A percentile compares a stretch with the other conserved stretches of the same genome.
phyloP scores from a whole-genome alignment of 2,329 filamentous ascomycete species.

The Colletotrichum tropicale region DNA sequence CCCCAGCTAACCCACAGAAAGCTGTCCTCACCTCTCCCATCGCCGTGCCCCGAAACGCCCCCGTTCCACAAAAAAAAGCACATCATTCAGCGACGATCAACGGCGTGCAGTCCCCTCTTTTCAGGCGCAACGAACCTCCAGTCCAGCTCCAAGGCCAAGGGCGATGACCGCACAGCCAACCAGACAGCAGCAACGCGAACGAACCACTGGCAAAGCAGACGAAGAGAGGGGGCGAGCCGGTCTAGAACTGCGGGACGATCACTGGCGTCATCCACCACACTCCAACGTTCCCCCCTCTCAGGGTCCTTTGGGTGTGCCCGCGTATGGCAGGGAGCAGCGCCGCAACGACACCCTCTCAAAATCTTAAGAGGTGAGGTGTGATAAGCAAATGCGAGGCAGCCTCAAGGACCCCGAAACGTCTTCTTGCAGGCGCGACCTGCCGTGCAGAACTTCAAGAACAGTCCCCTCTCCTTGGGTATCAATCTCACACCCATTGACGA shows the following conservation, averaged over 20 bases:
- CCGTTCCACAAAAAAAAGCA: background rate
- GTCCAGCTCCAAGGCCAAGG: background rate
- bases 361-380: background rate
- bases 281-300: background rate
- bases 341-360: background rate
- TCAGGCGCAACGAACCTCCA: background rate
- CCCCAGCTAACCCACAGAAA: background rate
- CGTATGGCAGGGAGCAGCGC: background rate
- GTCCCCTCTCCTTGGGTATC: background rate
- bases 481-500: background rate
- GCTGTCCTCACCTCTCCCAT: background rate
- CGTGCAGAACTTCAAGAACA: background rate
- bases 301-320: background rate
- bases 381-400: background rate
- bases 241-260: slow-evolving; percentile 9
- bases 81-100: background rate
- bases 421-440: background rate
- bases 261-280: slow-evolving; percentile 6
- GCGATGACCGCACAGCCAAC: background rate
- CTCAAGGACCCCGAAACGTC: slow-evolving; percentile 5
- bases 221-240: background rate
- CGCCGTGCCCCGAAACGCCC: background rate
- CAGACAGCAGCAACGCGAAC: background rate
- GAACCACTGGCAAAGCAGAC: background rate
- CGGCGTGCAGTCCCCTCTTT: background rate